Percentiles rank a stretch among this genome's conserved stretches.
phyloP scores from a whole-genome alignment of 495 filamentous ascomycete species.

The Pyrenula massariospora region DNA sequence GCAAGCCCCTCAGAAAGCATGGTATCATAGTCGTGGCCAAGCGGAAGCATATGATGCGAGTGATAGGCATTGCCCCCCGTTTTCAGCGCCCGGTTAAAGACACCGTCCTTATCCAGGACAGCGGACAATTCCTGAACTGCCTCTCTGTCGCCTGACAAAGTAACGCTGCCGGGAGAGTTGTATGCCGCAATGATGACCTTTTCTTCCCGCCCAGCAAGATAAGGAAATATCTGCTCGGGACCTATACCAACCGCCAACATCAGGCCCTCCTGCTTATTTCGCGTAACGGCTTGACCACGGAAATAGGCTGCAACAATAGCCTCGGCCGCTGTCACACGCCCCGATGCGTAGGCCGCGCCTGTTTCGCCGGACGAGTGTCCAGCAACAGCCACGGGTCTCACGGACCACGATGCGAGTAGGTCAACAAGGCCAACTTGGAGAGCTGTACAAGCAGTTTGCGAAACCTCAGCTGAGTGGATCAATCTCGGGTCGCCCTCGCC shows the following conservation, averaged over 20 bases:
- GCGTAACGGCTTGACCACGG: not conserved
- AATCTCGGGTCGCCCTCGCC: not conserved
- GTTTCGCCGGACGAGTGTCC: slow-evolving; percentile 59
- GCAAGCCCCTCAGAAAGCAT: slow-evolving; percentile 5
- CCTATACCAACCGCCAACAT: slow-evolving; percentile 19
- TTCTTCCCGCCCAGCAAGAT: not conserved
- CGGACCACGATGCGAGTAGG: not conserved
- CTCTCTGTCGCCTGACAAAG: slow-evolving; percentile 15
- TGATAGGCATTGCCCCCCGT: slow-evolving; percentile 14
- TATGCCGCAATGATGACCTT: not conserved
- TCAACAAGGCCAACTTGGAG: slow-evolving; percentile 9
- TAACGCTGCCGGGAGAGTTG: slow-evolving; percentile 3
- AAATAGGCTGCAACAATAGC: slow-evolving; percentile 24
- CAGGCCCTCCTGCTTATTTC: not conserved
- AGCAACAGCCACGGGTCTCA: slow-evolving; percentile 22
- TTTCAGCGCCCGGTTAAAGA: slow-evolving; percentile 7
- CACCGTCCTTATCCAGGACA: slow-evolving; percentile 11
- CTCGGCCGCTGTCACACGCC: slow-evolving; percentile 22
- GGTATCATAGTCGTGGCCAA: slow-evolving; percentile 3
- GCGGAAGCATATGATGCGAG: slow-evolving; percentile 11
- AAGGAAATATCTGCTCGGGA: not conserved
- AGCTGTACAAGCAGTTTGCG: slow-evolving; percentile 8
- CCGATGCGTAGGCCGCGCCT: slow-evolving; percentile 46
- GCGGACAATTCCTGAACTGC: slow-evolving; percentile 16
- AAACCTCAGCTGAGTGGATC: slow-evolving; percentile 4